Evolutionary conservation across 2,329 filamentous ascomycete genomes (phyloP), one percentile per base, ranked within the genome.

Genomic region (Domatiomyces catenatus): DNA sequence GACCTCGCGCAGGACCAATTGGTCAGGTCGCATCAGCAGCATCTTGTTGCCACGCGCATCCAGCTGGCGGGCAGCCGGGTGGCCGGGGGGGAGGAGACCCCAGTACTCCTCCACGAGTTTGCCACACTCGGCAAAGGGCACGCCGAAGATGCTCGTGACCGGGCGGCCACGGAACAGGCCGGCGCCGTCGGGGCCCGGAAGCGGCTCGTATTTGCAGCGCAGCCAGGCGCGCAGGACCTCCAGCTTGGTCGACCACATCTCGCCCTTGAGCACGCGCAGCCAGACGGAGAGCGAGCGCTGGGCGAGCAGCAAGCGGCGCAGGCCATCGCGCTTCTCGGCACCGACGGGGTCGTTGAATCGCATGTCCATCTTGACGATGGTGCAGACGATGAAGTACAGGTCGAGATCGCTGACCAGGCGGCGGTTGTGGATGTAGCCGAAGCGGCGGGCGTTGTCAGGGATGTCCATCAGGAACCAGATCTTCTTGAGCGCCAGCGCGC

Each of bases 381-480:
- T 81, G 52, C 81, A 64, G 44, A 80, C 76, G 2, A 76, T 71
- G 48, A 76, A 71, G 60, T 77, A 75, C 8, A 92, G 63, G 60
- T 86, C 79, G 3, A 62, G 53, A 51, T 82, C 69, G 8, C 72
- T 68, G 73, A 83, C 83, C 46, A 81, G 69, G 0, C 60, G 56
- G 8, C 49, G 48, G 62, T 77, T 77, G 26, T 69, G 69, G 4
- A 86, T 63, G 5, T 82, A 67, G 1, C 68, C 68, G 5, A 72
- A 64, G 1, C 86, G 77, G 12, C 74, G 68, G 0, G 56, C 59
- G 47, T 73, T 81, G 12, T 77, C 79, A 0, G 76, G 68, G 3
- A 81, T 67, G 59, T 88, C 84, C 70, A 87, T 79, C 32, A 85
- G 61, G 48, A 84, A 73, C 86, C 86, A 92, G 17, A 86, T 69